These are phyloP conservation scores for Taphrina flavorubra DNA, from an alignment of 1,139 yeast species.

Conservation along the genomic window DNA sequence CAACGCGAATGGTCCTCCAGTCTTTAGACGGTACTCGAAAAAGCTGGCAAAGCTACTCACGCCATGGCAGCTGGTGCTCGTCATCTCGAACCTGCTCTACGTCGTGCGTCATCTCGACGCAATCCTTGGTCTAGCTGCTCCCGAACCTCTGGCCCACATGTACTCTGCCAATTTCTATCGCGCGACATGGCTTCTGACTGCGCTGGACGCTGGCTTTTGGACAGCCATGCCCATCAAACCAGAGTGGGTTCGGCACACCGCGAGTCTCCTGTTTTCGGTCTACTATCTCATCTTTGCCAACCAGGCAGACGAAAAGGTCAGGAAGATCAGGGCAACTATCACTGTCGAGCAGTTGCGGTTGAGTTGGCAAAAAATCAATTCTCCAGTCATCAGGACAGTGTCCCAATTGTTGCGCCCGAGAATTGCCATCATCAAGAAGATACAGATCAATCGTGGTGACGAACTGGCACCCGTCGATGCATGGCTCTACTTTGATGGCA, in stretches of 20 bases:
- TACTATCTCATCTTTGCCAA: conserved; percentile 48
- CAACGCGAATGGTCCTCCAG: conserved; percentile 48
- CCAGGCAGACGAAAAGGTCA: conserved; percentile 48
- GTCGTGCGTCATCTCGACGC: conserved; percentile 48
- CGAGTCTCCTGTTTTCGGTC: conserved; percentile 46
- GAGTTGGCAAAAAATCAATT: conserved; percentile 48
- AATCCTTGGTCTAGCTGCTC: conserved; percentile 47
- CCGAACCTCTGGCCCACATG: conserved; percentile 48
- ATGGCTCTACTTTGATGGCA: conserved; percentile 47
- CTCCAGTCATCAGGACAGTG: conserved; percentile 45
- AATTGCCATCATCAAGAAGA: conserved; percentile 40
- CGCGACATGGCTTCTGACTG: conserved; percentile 48
- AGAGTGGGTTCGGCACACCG: conserved; percentile 45
- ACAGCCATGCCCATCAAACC: conserved; percentile 48
- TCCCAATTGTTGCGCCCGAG: conserved; percentile 45
- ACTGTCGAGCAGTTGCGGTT: conserved; percentile 47
- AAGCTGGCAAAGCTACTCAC: conserved; percentile 44
- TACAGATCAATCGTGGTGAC: conserved; percentile 44
- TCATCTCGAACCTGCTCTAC: conserved; percentile 47
- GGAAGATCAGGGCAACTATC: conserved; percentile 46
- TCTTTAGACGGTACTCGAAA: conserved; percentile 43
- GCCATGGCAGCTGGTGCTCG: conserved; percentile 48
- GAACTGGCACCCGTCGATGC: conserved; percentile 42
- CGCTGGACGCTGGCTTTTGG: conserved; percentile 49
- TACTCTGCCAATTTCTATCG: conserved; percentile 47